Evolutionary conservation across 148 eudicot species (phyloP).

Genomic region (Suaeda aralocaspica): DNA sequence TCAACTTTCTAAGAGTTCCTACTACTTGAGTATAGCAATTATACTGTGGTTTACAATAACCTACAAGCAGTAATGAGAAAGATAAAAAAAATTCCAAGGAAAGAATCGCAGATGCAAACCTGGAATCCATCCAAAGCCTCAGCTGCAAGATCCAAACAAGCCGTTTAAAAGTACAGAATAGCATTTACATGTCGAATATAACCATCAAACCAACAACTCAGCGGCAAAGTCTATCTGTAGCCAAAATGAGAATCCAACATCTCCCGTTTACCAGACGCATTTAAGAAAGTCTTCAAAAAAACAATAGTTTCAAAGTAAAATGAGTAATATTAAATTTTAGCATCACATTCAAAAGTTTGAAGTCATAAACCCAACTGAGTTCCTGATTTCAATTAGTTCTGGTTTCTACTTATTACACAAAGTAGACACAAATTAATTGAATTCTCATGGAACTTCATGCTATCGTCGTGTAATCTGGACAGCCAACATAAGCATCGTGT

Average conservation of each 20-base stretch:
- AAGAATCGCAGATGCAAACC: neutral
- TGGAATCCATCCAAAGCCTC: neutral
- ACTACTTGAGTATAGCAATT: too few species aligned
- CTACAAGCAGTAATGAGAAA: neutral
- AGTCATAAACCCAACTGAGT: too few species aligned
- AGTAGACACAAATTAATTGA: neutral
- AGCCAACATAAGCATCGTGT: neutral
- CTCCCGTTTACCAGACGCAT: too few species aligned
- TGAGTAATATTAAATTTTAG: neutral
- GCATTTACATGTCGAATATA: neutral
- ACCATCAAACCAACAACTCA: neutral
- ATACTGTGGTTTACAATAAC: neutral
- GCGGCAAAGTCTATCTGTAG: neutral
- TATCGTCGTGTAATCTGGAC: neutral
- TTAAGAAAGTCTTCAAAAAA: neutral
- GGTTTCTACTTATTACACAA: neutral
- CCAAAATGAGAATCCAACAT: neutral
- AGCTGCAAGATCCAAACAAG: neutral
- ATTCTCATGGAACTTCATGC: neutral
- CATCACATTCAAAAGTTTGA: neutral
- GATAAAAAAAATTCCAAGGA: neutral
- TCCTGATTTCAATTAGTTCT: neutral
- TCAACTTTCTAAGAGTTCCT: too few species aligned
- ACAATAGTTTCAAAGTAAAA: neutral
- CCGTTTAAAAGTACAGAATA: neutral